Evolutionary conservation across 78 protist genomes (phyloP).

Genomic region (Tieghemostelium lacteum): DNA sequence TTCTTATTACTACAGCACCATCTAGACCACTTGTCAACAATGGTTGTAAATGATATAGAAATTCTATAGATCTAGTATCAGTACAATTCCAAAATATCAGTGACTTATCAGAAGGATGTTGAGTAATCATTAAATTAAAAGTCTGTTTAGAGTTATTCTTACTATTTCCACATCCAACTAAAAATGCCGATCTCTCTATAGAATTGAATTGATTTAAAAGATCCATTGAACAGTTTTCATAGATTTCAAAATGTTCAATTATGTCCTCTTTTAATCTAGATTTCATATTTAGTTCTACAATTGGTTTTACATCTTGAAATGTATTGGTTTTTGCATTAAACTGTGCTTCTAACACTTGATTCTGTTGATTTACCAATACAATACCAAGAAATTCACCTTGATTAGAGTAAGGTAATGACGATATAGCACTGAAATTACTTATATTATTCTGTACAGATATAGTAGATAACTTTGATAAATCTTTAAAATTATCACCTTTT

Average conservation of each 20-base stretch:
- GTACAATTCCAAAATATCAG: conserved; percentile 32
- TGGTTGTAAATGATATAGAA: neutral
- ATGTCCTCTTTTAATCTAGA: too few relatives aligned
- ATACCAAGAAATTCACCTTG: neutral
- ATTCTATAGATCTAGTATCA: conserved; percentile 7
- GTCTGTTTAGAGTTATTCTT: neutral
- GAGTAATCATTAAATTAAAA: neutral
- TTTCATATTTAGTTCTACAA: neutral
- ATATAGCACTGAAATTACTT: neutral
- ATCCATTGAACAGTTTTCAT: conserved; percentile 11
- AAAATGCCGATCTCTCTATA: neutral
- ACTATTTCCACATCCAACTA: neutral
- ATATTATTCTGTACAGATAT: neutral
- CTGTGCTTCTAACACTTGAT: conserved; percentile 3
- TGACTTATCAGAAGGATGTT: neutral
- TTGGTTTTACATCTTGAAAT: neutral
- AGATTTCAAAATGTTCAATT: neutral
- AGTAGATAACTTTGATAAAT: neutral
- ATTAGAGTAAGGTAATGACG: conserved; percentile 7
- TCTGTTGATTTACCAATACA: neutral
- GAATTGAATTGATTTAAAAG: neutral
- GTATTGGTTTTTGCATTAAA: neutral
- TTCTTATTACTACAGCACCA: neutral
- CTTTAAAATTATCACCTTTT: conserved; percentile 49
- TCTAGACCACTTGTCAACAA: neutral